Evolutionary conservation across 2,329 filamentous ascomycete genomes (phyloP).

Genomic region (Botryotinia calthae): DNA sequence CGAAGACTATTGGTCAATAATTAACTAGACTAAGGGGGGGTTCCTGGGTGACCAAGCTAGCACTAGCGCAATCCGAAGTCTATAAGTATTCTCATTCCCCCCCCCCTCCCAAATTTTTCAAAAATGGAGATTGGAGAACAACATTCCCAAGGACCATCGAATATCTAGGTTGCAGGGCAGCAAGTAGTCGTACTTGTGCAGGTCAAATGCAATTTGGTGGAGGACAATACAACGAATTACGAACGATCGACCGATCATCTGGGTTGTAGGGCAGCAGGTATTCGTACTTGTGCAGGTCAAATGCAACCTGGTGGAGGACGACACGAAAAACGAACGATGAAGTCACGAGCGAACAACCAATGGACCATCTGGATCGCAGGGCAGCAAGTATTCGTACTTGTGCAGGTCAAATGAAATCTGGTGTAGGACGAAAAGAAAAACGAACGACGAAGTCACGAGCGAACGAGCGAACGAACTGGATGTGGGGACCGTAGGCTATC

Average conservation of each 20-base stretch:
- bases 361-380: too few species aligned
- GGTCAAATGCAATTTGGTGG: neutral
- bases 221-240: too few species aligned
- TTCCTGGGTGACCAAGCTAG: neutral
- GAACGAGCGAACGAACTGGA: too few species aligned
- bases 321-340: neutral
- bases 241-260: too few species aligned
- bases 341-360: too few species aligned
- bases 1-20: neutral
- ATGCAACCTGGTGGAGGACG: neutral
- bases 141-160: neutral
- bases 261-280: neutral
- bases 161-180: neutral
- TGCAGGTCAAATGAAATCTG: too few species aligned
- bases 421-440: accelerated
- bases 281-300: neutral
- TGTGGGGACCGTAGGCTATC: neutral
- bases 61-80: neutral
- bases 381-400: too few species aligned
- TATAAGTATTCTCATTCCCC: neutral
- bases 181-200: neutral
- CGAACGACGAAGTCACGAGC: neutral
- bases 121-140: neutral
- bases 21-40: neutral
- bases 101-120: neutral